Conservation (phyloP, 192 early-diverging fungal species). For the Bifiguratus adelaidae region DNA sequence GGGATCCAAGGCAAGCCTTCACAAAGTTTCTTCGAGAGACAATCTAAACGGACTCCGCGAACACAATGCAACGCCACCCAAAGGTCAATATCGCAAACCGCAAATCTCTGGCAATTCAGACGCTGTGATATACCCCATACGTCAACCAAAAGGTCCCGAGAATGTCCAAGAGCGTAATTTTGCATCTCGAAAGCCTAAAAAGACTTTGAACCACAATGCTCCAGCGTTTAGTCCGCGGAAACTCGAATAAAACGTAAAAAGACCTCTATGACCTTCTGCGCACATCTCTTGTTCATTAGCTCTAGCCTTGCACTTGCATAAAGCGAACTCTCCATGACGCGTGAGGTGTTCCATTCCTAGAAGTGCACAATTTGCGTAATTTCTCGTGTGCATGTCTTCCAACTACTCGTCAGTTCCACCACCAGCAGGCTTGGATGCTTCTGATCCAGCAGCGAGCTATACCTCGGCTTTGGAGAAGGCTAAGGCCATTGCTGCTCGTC, state of each 20-base stretch:
- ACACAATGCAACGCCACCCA: not conserved
- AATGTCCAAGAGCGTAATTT: slow-evolving; percentile 64
- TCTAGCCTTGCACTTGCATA: not conserved
- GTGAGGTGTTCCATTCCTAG: no score
- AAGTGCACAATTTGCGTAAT: not conserved
- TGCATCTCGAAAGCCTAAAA: slow-evolving; percentile 37
- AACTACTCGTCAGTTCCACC: slow-evolving; percentile 29
- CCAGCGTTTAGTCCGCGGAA: not conserved
- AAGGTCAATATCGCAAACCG: not conserved
- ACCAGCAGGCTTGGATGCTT: slow-evolving; percentile 18
- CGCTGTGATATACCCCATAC: slow-evolving; percentile 52
- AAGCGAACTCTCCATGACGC: no score
- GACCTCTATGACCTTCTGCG: not conserved
- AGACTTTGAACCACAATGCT: slow-evolving; percentile 3
- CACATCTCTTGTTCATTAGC: not conserved
- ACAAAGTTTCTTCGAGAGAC: not conserved
- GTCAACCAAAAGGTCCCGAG: slow-evolving; percentile 68
- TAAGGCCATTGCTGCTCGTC: slow-evolving; percentile 66
- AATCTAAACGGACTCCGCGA: not conserved
- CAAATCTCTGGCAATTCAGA: slow-evolving; percentile 5
- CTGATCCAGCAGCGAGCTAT: slow-evolving; percentile 38
- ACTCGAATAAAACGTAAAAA: not conserved
- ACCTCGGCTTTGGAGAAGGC: slow-evolving; percentile 61
- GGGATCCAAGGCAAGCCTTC: no score
- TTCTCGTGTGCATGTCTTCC: not conserved